A percentile compares a stretch with the other conserved stretches of the same genome.
phyloP scores from a whole-genome alignment of 345 rosid species.

The Citropsis articulata region DNA sequence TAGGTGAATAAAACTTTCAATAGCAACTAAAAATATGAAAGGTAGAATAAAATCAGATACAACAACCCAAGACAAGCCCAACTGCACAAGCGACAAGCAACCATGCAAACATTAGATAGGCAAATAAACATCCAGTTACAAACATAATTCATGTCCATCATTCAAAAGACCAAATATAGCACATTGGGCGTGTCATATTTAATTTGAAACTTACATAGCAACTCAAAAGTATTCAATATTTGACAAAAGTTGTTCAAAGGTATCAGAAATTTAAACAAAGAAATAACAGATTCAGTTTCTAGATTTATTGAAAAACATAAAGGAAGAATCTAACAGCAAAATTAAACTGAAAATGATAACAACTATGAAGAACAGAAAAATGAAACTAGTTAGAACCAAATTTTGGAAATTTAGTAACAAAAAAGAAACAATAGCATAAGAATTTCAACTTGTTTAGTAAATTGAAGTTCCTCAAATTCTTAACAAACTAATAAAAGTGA shows the following conservation, averaged over 20 bases:
- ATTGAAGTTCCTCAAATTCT: background rate
- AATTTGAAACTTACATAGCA: background rate
- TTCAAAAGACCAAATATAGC: background rate
- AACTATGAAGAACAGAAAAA: background rate
- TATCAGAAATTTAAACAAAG: background rate
- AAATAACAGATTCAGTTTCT: background rate
- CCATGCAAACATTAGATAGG: background rate
- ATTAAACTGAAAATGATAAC: background rate
- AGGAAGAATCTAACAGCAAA: background rate
- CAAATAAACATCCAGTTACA: background rate
- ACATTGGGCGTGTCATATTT: background rate
- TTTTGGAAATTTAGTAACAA: background rate
- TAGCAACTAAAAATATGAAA: background rate
- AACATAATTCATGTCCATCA: background rate
- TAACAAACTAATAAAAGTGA: background rate
- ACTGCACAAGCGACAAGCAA: background rate
- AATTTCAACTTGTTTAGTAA: background rate
- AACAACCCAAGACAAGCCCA: background rate
- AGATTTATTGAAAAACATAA: background rate
- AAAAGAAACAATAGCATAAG: background rate
- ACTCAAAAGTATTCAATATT: background rate
- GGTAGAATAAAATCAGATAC: background rate
- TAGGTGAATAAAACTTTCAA: constrained; percentile 4
- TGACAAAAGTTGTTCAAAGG: background rate
- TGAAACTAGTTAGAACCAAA: background rate